Conservation (phyloP, 192 early-diverging fungal species). For the Coemansia sp. region DNA sequence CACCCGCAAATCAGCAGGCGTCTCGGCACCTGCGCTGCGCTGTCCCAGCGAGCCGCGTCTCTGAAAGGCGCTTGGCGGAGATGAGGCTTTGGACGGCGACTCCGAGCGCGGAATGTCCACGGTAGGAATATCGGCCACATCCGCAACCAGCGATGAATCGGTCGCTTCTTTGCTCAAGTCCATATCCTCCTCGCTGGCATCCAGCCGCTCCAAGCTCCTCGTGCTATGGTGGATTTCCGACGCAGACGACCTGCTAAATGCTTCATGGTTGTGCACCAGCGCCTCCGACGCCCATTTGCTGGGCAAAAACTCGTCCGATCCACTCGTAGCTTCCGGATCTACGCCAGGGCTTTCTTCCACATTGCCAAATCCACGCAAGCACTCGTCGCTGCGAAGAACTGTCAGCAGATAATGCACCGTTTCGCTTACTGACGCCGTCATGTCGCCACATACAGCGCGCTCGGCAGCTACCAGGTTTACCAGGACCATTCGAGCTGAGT, state of each 20-base stretch:
- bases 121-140: slow-evolving; percentile 33
- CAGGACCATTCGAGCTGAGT: slow-evolving; percentile 39
- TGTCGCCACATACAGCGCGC: slow-evolving; percentile 14
- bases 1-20: slow-evolving; percentile 12
- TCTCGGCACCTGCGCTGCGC: slow-evolving; percentile 13
- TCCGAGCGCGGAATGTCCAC: slow-evolving; percentile 15
- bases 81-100: slow-evolving; percentile 9
- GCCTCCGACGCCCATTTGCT: not conserved
- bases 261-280: not conserved
- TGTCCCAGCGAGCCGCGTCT: not conserved
- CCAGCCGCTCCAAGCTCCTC: too few relatives aligned
- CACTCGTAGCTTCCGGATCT: not conserved
- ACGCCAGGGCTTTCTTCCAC: slow-evolving; percentile 11
- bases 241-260: not conserved
- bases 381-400: slow-evolving; percentile 39
- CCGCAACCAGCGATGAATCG: slow-evolving; percentile 39
- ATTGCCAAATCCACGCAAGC: slow-evolving; percentile 40
- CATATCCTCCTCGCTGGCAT: not conserved
- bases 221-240: not conserved
- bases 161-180: slow-evolving; percentile 12
- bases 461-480: slow-evolving; percentile 40
- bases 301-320: slow-evolving; percentile 4
- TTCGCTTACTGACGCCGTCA: slow-evolving; percentile 21
- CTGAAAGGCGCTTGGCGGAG: slow-evolving; percentile 17
- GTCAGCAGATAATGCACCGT: slow-evolving; percentile 28